Base-by-base conservation (phyloP, 2,329 filamentous ascomycete genomes). In the Colletotrichum somersetense region DNA sequence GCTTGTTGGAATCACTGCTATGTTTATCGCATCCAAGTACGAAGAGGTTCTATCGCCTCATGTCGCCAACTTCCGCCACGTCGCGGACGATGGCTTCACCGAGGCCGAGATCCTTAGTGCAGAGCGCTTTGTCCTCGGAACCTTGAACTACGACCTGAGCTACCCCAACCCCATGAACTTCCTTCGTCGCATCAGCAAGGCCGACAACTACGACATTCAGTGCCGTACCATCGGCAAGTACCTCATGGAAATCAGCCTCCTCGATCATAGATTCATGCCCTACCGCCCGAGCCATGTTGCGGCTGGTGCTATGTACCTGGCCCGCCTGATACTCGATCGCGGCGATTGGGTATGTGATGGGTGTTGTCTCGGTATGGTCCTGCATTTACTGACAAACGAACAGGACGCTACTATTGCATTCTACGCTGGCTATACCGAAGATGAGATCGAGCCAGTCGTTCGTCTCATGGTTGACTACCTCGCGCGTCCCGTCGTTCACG, bases 111-210 rank as follows among this genome's bases (percentile, higher is more conserved):
- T 99, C 76, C 88, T 99, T 50, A 96, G 94, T 79, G 96, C 96
- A n/a, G 96, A 99, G 84, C 93, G 96, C 76, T 97, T 97, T 81
- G 92, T 99, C 75, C 91, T 99, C 64, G 90, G 91, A 75, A 95
- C 95, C 7, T 89, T 99, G 73, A 92, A 98, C 85, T 99, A 98
- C 82, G 96, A 99, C 81, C 91, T 99, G 75, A 98, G 95, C 86
- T 99, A 98, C 80, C 96, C 96, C 68, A 99, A 99, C 84, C 96
- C 96, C 30, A 99, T 99, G 96, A 99, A 99, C 89, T 99, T 99
- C 86, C 90, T 99, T 73, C 94, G 96, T 75, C 93, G 97, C 76
- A 97, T 99, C 83, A 98, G 96, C 74, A 99, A 99, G 88, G 97
- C 96, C 79, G 97, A 99, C 85, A 96, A 97, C 87, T 99, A 99